Percentiles rank a stretch among this genome's conserved stretches.
Evolutionary conservation across 1,284 basidiomycete species (phyloP).

Genomic region (Apiotrichum porosum): DNA sequence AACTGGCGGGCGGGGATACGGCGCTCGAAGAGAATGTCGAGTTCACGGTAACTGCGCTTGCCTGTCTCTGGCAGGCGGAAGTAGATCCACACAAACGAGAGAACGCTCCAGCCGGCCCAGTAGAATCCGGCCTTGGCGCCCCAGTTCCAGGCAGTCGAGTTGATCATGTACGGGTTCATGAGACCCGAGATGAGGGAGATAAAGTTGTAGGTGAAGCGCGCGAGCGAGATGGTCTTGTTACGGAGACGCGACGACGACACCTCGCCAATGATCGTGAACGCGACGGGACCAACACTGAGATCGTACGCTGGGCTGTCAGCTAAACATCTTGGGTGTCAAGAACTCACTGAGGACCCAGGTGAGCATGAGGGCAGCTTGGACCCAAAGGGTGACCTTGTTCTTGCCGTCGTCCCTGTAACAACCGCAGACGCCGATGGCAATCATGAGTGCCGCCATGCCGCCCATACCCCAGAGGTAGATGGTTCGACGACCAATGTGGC

Average conservation of each 20-base stretch:
- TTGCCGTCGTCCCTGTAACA: slow-evolving; percentile 32
- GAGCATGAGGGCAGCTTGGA: slow-evolving; percentile 8
- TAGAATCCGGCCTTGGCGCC: slow-evolving; percentile 29
- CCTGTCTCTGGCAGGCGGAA: slow-evolving; percentile 47
- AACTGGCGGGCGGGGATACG: slow-evolving; percentile 30
- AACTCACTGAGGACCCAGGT: slow-evolving; percentile 20
- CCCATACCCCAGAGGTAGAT: slow-evolving; percentile 50
- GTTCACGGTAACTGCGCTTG: slow-evolving; percentile 44
- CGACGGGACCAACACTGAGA: slow-evolving; percentile 17
- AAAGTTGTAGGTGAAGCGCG: slow-evolving; percentile 49
- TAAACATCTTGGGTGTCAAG: no score
- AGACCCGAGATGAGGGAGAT: slow-evolving; percentile 2
- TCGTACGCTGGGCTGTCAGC: slow-evolving; percentile 25
- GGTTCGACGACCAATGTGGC: slow-evolving; percentile 42
- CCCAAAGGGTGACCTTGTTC: neutral
- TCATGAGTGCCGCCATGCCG: neutral
- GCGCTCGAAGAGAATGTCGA: slow-evolving; percentile 45
- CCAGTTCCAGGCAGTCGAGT: slow-evolving; percentile 34
- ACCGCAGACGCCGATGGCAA: slow-evolving; percentile 37
- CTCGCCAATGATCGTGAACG: slow-evolving; percentile 42
- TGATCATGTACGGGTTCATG: slow-evolving; percentile 33
- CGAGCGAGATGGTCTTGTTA: slow-evolving; percentile 50
- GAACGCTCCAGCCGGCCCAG: slow-evolving; percentile 18
- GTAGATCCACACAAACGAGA: slow-evolving; percentile 16
- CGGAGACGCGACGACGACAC: slow-evolving; percentile 43